phyloP scores from a whole-genome alignment of 2,329 filamentous ascomycete species.

The Pestalotiopsis sp. region DNA sequence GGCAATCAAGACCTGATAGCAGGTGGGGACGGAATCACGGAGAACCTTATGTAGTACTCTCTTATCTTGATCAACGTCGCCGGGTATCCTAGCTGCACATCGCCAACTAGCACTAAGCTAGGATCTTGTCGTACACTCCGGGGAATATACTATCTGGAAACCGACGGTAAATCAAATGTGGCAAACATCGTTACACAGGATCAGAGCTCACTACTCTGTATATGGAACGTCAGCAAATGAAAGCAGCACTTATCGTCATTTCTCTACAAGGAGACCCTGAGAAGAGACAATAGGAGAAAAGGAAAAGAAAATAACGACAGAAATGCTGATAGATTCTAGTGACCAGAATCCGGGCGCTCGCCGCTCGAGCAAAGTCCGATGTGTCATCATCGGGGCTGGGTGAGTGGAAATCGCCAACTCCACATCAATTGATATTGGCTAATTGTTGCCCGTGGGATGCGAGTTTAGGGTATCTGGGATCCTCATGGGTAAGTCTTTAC shows the following conservation, averaged over 20 bases:
- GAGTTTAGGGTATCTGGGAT: neutral
- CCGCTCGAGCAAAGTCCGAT: neutral
- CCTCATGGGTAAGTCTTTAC: neutral
- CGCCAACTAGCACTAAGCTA: neutral
- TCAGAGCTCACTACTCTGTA: neutral
- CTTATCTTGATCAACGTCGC: neutral
- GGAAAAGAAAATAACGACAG: neutral
- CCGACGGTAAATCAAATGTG: neutral
- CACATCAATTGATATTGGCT: neutral
- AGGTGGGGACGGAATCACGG: slow-evolving; percentile 1
- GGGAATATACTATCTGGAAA: neutral
- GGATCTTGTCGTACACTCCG: neutral
- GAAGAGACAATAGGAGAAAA: neutral
- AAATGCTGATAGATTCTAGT: neutral
- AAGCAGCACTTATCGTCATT: too few species aligned
- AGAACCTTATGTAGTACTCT: neutral
- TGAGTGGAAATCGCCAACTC: neutral
- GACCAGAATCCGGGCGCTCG: neutral
- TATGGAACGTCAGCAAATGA: neutral
- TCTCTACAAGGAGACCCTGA: neutral
- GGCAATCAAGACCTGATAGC: neutral
- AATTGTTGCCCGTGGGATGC: neutral
- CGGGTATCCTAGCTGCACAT: neutral
- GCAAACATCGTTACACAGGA: neutral
- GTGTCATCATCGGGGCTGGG: neutral